Conservation (phyloP, 768 basidiomycete species). For the Boletus sp. region DNA sequence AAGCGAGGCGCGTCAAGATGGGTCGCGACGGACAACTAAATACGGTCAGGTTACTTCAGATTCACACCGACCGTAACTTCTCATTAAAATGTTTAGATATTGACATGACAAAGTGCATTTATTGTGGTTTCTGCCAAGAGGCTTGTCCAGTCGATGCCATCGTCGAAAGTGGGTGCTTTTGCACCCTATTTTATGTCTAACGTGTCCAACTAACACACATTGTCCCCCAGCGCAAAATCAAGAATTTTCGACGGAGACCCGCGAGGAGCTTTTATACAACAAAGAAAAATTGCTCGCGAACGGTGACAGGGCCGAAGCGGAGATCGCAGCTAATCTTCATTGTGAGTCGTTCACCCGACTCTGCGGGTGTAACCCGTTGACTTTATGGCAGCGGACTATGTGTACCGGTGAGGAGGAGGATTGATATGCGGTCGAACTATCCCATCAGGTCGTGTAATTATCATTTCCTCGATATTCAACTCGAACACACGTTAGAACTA, state of each 20-base stretch:
- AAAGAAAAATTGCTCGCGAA: conserved; percentile 98
- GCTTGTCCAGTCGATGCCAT: conserved; percentile 99
- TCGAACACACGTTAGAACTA: conserved; percentile 3
- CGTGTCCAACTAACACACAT: background rate
- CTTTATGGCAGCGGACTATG: conserved; percentile 68
- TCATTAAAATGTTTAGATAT: conserved; percentile 58
- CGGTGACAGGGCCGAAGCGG: conserved; percentile 94
- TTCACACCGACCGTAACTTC: background rate
- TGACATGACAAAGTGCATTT: conserved; percentile 99
- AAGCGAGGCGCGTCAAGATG: conserved; percentile 93
- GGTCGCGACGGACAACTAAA: conserved; percentile 94
- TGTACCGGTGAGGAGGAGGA: conserved; percentile 63
- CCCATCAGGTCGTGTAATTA: conserved; percentile 25
- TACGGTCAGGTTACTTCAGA: conserved; percentile 59
- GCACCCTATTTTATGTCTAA: conserved; percentile 7
- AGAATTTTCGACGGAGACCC: conserved; percentile 95
- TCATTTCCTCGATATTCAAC: conserved; percentile 8
- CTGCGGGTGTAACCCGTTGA: conserved; percentile 17
- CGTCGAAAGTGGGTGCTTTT: conserved; percentile 79
- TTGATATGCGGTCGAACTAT: conserved; percentile 9
- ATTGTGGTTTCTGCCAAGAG: conserved; percentile 99
- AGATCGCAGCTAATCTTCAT: conserved; percentile 93
- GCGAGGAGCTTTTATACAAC: conserved; percentile 98
- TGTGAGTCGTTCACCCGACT: conserved; percentile 41
- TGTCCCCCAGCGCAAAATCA: conserved; percentile 83